Evolutionary conservation across 1,139 yeast genomes (phyloP).

Genomic region (Komagataea norvegica): DNA sequence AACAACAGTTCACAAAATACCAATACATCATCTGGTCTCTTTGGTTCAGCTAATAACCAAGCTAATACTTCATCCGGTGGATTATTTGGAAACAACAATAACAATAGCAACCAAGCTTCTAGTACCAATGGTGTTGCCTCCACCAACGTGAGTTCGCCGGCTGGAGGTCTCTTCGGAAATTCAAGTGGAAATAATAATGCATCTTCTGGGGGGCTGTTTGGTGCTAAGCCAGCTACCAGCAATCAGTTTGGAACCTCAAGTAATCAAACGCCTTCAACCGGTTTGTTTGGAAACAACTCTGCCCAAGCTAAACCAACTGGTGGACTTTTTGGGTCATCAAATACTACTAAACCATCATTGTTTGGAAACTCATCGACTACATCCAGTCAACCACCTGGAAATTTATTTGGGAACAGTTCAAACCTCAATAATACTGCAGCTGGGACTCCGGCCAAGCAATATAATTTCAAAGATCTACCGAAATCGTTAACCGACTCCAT

Average conservation of each 20-base stretch:
- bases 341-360: constrained; percentile 14
- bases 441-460: constrained; percentile 22
- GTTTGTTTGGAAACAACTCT: constrained; percentile 15
- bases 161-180: constrained; percentile 16
- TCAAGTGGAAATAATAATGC: constrained; percentile 29
- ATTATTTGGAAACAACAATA: constrained; percentile 12
- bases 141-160: too few relatives aligned
- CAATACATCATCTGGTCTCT: constrained; percentile 9
- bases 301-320: constrained; percentile 10
- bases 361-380: constrained; percentile 13
- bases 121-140: too few relatives aligned
- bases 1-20: background rate
- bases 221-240: background rate
- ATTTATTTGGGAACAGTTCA: constrained; percentile 17
- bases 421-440: constrained; percentile 10
- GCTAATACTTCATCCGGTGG: constrained; percentile 9
- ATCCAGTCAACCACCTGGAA: constrained; percentile 9
- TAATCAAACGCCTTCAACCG: constrained; percentile 8
- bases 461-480: constrained; percentile 33
- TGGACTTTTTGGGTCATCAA: constrained; percentile 24
- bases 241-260: constrained; percentile 1
- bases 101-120: constrained; percentile 1
- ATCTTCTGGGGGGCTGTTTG: constrained; percentile 3
- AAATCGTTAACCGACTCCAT: constrained; percentile 33
- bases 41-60: constrained; percentile 9